Evolutionary conservation across 805 yeast genomes (phyloP), one percentile per base, ranked within the genome.

Genomic region (Clavispora asparagi): DNA sequence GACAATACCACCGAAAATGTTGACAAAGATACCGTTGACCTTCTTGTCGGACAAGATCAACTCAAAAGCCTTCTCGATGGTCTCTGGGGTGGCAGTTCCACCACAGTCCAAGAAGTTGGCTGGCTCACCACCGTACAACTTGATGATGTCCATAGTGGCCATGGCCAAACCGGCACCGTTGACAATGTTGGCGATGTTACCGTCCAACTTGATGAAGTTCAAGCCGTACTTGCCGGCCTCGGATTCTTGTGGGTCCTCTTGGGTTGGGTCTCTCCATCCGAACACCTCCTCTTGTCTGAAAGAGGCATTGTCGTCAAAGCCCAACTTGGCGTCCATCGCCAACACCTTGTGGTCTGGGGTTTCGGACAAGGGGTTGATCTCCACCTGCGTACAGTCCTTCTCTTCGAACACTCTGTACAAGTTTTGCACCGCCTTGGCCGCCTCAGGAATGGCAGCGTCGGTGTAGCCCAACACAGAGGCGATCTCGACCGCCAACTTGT

Each of bases 141-240:
- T 90, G 77, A 94, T 89, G 68, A 95, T 95, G 73, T 94, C 99
- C 97, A 94, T 91, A 56, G 99, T 94, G 60, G 99, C 99, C 99
- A 94, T 94, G 62, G 99, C 99, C 67, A 94, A 81, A 71, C 99
- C 99, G 49, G 99, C 99, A 78, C 99, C 99, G 73, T 94, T 94
- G 68, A 94, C 99, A 53, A 94, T 79, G 78, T 97, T 92, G 61
- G 99, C 99, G 65, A 94, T 92, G 79, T 90, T 88, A 73, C 99
- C 99, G 65, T 92, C 95, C 66, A 94, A 83, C 77, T 94, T 94
- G 77, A 94, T 95, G 71, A 92, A 94, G 78, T 94, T 94, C 64
- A 94, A 81, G 61, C 90, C 94, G 63, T 82, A 85, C 70, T 88
- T 73, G 61, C 94, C 77, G 53, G 99, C 99, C 69, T 80, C 85